Conservation (phyloP, 139 green algal genomes). For the Pseudopediastrum boryanum region DNA sequence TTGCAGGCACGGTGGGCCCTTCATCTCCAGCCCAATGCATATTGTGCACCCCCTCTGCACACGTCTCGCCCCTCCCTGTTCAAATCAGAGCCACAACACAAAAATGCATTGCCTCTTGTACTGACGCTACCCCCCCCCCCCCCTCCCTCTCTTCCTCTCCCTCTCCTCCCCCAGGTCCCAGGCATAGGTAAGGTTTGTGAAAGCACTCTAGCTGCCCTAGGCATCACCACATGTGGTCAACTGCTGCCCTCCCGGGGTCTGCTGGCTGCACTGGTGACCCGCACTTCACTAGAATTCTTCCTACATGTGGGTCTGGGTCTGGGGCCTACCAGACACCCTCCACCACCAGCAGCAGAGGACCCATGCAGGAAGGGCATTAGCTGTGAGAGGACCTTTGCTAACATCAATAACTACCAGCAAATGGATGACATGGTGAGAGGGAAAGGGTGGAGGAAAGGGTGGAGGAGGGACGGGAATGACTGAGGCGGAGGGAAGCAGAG, state of each 20-base stretch:
- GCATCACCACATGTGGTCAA: conserved; percentile 61
- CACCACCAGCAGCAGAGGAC: neutral
- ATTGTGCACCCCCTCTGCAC: neutral
- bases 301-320: conserved; percentile 67
- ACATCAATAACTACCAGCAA: too few relatives aligned
- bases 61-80: neutral
- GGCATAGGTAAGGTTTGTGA: conserved; percentile 86
- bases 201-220: conserved; percentile 62
- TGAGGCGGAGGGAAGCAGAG: too few relatives aligned
- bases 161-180: conserved; percentile 46
- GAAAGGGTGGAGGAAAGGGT: too few relatives aligned
- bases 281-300: conserved; percentile 64
- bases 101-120: neutral
- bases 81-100: neutral
- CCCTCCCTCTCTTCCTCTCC: neutral
- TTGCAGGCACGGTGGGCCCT: too few relatives aligned
- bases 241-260: conserved; percentile 65
- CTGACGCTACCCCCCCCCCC: neutral
- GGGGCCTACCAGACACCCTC: conserved; percentile 32
- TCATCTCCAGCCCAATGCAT: neutral
- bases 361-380: too few relatives aligned
- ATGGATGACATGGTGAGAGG: too few relatives aligned
- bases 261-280: conserved; percentile 71
- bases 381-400: too few relatives aligned
- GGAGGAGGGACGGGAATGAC: too few relatives aligned